phyloP scores from a whole-genome alignment of 106 monocot genomes.

The Chionographis japonica region DNA sequence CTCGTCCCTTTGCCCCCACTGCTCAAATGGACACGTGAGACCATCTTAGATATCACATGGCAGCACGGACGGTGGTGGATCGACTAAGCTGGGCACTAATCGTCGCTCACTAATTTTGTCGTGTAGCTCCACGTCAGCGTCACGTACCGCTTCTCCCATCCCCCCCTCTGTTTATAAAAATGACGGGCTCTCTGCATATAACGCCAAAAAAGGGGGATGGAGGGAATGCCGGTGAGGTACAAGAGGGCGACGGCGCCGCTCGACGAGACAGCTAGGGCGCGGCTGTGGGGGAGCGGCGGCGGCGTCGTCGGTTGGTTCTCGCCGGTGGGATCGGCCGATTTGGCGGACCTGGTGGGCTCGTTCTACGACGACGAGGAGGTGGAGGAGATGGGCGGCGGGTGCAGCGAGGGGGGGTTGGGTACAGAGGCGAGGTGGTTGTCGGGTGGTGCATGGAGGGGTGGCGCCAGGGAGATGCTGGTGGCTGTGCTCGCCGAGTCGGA shows the following conservation, averaged over 20 bases:
- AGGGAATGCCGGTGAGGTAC: not conserved
- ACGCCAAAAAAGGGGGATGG: not conserved
- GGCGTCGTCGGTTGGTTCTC: not conserved
- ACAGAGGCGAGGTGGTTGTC: conserved; percentile 2
- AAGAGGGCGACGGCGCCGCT: conserved; percentile 41
- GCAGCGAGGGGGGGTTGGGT: not conserved
- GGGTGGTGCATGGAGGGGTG: not conserved
- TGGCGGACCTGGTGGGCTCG: conserved; percentile 32
- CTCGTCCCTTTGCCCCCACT: too few species aligned
- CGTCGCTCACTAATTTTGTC: too few species aligned
- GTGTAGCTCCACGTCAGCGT: too few species aligned
- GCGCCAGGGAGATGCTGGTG: conserved; percentile 16
- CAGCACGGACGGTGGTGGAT: too few species aligned
- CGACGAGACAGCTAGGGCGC: conserved; percentile 21
- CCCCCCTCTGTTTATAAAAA: too few species aligned
- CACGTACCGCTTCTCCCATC: too few species aligned
- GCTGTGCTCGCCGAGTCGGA: conserved; percentile 9
- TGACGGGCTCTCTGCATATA: too few species aligned
- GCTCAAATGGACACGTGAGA: too few species aligned
- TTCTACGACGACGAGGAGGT: conserved; percentile 28
- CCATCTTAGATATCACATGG: too few species aligned
- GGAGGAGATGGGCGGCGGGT: not conserved
- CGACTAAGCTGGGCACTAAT: too few species aligned
- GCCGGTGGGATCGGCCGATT: conserved; percentile 17
- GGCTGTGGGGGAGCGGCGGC: conserved; percentile 15